Evolutionary conservation across 176 grass and related monocot genomes (phyloP).

Genomic region (Guadua angustifolia): DNA sequence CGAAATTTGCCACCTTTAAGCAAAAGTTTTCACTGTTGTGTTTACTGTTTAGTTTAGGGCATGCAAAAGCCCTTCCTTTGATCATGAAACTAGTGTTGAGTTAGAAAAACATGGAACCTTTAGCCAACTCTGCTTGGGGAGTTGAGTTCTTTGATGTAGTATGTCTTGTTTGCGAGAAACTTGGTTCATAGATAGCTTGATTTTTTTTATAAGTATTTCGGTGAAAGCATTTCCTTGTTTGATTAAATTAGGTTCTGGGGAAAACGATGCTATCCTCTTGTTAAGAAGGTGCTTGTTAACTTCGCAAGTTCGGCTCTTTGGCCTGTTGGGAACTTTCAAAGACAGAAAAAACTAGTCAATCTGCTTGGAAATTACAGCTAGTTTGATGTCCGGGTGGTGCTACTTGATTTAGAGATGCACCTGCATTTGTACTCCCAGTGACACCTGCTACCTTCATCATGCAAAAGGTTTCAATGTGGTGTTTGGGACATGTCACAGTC

Average conservation of each 20-base stretch:
- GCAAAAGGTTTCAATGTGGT: background rate
- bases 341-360: too few relatives aligned
- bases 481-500: background rate
- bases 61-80: background rate
- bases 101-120: background rate
- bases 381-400: too few relatives aligned
- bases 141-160: background rate
- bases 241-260: background rate
- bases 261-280: background rate
- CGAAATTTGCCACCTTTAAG: background rate
- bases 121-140: background rate
- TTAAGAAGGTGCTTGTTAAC: background rate
- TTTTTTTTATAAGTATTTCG: background rate
- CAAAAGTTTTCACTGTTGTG: background rate
- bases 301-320: background rate
- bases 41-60: background rate
- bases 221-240: background rate
- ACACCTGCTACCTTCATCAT: background rate
- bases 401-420: background rate
- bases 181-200: background rate
- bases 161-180: background rate
- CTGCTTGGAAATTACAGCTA: too few relatives aligned
- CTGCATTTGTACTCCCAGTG: background rate
- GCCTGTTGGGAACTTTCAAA: background rate
- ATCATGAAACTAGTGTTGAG: background rate